phyloP scores from a whole-genome alignment of 2,329 filamentous ascomycete genomes.

The Huntiella omanensis region DNA sequence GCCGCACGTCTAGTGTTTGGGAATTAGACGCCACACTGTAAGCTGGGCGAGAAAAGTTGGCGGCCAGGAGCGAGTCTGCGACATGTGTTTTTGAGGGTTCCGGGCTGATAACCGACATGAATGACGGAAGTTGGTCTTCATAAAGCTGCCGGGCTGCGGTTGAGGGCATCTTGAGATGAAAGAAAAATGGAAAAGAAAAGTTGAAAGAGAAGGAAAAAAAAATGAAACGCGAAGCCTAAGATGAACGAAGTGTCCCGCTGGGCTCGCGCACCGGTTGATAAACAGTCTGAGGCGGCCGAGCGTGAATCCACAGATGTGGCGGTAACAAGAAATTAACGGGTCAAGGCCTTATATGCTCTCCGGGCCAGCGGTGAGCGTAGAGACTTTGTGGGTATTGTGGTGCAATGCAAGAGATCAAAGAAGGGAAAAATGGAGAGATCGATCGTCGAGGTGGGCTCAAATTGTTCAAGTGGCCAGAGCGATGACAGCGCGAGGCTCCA shows the following conservation, averaged over 20 bases:
- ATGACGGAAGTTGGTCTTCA: conserved; percentile 54
- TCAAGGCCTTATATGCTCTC: not conserved
- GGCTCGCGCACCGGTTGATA: no score
- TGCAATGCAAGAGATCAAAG: no score
- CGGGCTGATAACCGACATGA: conserved; percentile 57
- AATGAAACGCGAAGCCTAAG: not conserved
- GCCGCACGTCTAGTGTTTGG: conserved; percentile 20
- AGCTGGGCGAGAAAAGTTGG: conserved; percentile 33
- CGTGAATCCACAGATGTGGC: not conserved
- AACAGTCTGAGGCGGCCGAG: not conserved
- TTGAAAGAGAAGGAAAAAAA: not conserved
- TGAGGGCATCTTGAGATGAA: conserved; percentile 34
- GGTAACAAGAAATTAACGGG: not conserved
- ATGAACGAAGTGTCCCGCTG: no score
- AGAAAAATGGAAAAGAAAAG: not conserved
- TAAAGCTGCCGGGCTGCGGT: conserved; percentile 41
- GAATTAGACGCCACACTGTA: no score
- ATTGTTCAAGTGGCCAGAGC: no score
- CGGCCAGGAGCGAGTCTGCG: conserved; percentile 25
- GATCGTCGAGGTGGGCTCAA: no score
- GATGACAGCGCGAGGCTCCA: no score
- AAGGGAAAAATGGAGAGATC: no score
- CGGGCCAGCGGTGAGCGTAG: not conserved
- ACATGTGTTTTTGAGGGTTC: conserved; percentile 19
- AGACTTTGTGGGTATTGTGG: no score